Evolutionary conservation across 208 protist species (phyloP), one percentile per base, ranked within the genome.

Genomic region (Angomonas ambiguus): DNA sequence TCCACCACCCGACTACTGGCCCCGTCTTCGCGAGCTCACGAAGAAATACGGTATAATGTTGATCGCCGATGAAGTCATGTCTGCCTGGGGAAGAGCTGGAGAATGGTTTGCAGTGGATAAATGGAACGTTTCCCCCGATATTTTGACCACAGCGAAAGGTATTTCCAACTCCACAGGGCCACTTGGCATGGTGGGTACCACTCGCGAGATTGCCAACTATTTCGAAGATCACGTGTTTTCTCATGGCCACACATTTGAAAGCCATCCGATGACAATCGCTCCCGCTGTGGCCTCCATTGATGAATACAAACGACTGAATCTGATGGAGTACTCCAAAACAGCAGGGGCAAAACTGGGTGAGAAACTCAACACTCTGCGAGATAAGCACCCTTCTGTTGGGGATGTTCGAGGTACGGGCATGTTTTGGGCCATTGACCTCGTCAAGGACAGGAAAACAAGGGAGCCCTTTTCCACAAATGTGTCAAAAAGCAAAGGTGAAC

Each of bases 1-100:
- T 56, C 49, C 49, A 16, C 49, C 49, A 8, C 10, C 5, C 8
- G 49, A 56, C 49, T 56, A 56, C 49, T 56, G 11, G n/a, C 62
- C 45, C 42, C 62, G 33, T 41, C 45, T 67, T 51, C 62, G n/a
- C 38, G 49, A 16, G 49, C 49, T 56, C 49, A 56, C 49, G n/a
- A 56, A 56, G 49, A 56, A 56, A 25, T 56, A 56, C n/a, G 49
- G 49, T 22, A 28, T 67, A 11, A 5, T 67, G 8, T 41, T 51
- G 48, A 45, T 67, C 20, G 38, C 42, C 11, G 27, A 22, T 28
- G 62, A 67, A 32, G 62, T 67, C 5, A 27, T 67, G 30, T 67
- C 27, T 41, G 62, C 42, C 32, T 58, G 16, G 49, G 62, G 41
- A 30, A 33, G 62, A 59, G 62, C 41, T 42, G 62, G 13, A 30